Conservation (phyloP, 1,284 basidiomycete species). For the Clitocybe nebularis region DNA sequence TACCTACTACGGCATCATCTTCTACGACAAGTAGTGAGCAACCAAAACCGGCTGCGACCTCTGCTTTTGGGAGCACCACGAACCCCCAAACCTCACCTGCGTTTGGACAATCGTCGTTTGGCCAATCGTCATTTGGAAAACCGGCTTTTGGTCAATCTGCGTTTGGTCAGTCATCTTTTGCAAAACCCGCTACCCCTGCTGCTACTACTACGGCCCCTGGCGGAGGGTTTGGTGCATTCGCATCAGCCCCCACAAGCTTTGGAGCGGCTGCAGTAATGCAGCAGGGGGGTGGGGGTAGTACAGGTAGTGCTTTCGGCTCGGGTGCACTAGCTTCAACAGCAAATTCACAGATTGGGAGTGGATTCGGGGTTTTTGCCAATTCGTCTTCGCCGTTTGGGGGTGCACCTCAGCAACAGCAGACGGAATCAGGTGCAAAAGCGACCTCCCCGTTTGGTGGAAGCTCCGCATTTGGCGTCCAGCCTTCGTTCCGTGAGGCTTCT, state of each 20-base stretch:
- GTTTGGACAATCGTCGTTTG: slow-evolving; percentile 30
- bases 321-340: neutral
- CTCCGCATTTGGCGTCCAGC: neutral
- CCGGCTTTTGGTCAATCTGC: slow-evolving; percentile 25
- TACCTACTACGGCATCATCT: slow-evolving; percentile 11
- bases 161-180: slow-evolving; percentile 28
- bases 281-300: neutral
- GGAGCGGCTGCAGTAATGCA: slow-evolving; percentile 1
- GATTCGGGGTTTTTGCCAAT: slow-evolving; percentile 2
- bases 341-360: too few relatives aligned
- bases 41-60: slow-evolving; percentile 8
- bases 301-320: too few relatives aligned
- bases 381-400: neutral
- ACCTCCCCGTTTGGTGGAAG: neutral
- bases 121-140: slow-evolving; percentile 23
- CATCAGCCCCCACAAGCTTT: slow-evolving; percentile 9
- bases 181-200: slow-evolving; percentile 18
- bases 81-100: slow-evolving; percentile 21
- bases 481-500: slow-evolving; percentile 5
- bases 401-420: neutral
- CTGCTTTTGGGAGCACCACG: slow-evolving; percentile 21
- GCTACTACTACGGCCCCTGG: slow-evolving; percentile 13
- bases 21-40: slow-evolving; percentile 5
- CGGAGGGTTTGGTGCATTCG: slow-evolving; percentile 15
- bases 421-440: neutral